Evolutionary conservation across 2,329 filamentous ascomycete genomes (phyloP).

Genomic region (Colletotrichum camelliae): DNA sequence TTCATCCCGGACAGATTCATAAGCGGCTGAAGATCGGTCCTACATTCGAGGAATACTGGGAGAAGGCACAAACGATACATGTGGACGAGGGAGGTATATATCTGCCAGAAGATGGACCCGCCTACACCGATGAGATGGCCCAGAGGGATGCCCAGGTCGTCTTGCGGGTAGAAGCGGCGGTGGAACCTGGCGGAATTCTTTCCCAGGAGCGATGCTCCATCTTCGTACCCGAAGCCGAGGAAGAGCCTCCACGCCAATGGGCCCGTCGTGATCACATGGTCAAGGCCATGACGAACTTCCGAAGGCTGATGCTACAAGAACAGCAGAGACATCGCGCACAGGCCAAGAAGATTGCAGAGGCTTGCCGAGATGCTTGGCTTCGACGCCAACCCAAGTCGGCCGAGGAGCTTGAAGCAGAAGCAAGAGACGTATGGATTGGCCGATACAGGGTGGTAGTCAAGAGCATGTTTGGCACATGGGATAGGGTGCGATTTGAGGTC

Average conservation of each 20-base stretch:
- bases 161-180: slow-evolving; percentile 73
- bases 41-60: slow-evolving; percentile 64
- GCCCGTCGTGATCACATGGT: slow-evolving; percentile 87
- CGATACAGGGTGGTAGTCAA: slow-evolving; percentile 76
- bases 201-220: slow-evolving; percentile 73
- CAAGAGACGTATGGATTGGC: slow-evolving; percentile 67
- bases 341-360: slow-evolving; percentile 81
- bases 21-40: slow-evolving; percentile 57
- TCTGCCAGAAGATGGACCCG: slow-evolving; percentile 58
- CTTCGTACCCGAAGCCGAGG: slow-evolving; percentile 73
- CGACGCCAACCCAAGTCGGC: slow-evolving; percentile 74
- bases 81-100: slow-evolving; percentile 65
- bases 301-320: slow-evolving; percentile 80
- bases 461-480: slow-evolving; percentile 63
- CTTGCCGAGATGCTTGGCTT: slow-evolving; percentile 78
- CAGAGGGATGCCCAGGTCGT: slow-evolving; percentile 73
- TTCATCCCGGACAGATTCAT: slow-evolving; percentile 64
- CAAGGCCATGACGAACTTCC: slow-evolving; percentile 80
- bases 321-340: slow-evolving; percentile 76
- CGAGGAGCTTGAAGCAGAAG: slow-evolving; percentile 84
- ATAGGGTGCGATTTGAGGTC: slow-evolving; percentile 66
- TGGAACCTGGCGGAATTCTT: slow-evolving; percentile 76
- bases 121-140: slow-evolving; percentile 67
- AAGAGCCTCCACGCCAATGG: slow-evolving; percentile 81
- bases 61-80: slow-evolving; percentile 53